Evolutionary conservation across 768 basidiomycete species (phyloP).

Genomic region (Amanita pseudoporphyria): DNA sequence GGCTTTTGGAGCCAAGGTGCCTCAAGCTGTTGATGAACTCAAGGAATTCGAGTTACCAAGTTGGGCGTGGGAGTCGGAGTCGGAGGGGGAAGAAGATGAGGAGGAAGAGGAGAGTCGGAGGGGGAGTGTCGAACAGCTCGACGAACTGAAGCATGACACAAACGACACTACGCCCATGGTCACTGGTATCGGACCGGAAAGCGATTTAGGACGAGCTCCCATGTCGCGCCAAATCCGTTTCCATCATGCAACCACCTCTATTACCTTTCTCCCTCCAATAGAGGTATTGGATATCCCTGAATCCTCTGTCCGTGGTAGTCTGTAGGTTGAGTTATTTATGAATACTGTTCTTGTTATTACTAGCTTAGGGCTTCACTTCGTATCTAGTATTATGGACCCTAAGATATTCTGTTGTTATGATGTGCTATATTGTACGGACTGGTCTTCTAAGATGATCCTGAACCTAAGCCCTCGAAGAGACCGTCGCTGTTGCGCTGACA

Average conservation of each 20-base stretch:
- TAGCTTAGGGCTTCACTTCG: background rate
- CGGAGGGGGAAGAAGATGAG: constrained; percentile 10
- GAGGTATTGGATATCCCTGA: constrained; percentile 5
- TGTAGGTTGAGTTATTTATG: background rate
- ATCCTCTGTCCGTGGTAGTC: constrained; percentile 2
- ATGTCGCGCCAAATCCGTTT: background rate
- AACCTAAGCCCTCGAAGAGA: background rate
- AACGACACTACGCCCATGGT: background rate
- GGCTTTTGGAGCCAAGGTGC: constrained; percentile 56
- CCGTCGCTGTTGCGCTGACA: background rate
- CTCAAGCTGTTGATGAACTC: constrained; percentile 32
- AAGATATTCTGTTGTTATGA: constrained; percentile 1
- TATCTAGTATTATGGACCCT: constrained; percentile 1
- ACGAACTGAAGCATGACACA: constrained; percentile 1
- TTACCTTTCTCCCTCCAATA: constrained; percentile 1
- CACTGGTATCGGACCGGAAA: no score
- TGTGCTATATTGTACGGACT: background rate
- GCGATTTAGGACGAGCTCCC: background rate
- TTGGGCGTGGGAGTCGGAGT: constrained; percentile 43
- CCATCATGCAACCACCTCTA: background rate
- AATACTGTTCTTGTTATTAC: background rate
- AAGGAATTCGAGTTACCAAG: constrained; percentile 49
- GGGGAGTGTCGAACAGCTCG: constrained; percentile 5
- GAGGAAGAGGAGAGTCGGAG: constrained; percentile 8
- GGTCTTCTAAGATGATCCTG: background rate